Evolutionary conservation across 306 rosid species (phyloP).

Genomic region (Castanospermum australe): DNA sequence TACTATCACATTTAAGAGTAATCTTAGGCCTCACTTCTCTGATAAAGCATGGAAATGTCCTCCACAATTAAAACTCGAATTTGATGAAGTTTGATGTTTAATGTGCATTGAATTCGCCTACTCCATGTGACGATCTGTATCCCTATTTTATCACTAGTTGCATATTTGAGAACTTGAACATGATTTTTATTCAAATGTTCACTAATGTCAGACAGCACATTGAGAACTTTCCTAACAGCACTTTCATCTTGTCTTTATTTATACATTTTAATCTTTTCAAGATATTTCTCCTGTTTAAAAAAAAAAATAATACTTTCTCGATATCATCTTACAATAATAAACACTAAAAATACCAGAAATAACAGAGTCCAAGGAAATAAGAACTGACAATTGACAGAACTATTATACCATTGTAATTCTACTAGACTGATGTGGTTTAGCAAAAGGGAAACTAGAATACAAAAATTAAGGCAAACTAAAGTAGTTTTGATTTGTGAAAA

Average conservation of each 20-base stretch:
- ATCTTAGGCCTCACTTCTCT: not conserved
- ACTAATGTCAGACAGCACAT: too few species aligned
- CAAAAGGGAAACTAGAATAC: not conserved
- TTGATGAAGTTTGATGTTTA: not conserved
- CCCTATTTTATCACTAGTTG: not conserved
- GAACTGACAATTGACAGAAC: not conserved
- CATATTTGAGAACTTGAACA: too few species aligned
- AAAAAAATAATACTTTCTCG: not conserved
- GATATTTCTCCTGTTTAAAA: not conserved
- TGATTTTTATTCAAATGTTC: too few species aligned
- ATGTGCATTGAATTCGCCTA: constrained; percentile 4
- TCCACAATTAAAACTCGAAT: not conserved
- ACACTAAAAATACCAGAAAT: constrained; percentile 12
- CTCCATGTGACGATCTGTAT: not conserved
- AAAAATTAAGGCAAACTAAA: not conserved
- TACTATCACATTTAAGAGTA: not conserved
- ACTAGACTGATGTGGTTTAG: not conserved
- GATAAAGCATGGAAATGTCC: not conserved
- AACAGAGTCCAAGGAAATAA: not conserved
- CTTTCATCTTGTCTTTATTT: not conserved
- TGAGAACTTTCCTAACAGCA: not conserved
- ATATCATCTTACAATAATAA: not conserved
- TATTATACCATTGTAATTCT: not conserved
- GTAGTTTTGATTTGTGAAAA: too few species aligned
- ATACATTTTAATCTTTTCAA: not conserved